Percentiles rank a stretch among this genome's conserved stretches.
Conservation (phyloP, 2,329 filamentous ascomycete genomes). For the Fusarium transvaalense region DNA sequence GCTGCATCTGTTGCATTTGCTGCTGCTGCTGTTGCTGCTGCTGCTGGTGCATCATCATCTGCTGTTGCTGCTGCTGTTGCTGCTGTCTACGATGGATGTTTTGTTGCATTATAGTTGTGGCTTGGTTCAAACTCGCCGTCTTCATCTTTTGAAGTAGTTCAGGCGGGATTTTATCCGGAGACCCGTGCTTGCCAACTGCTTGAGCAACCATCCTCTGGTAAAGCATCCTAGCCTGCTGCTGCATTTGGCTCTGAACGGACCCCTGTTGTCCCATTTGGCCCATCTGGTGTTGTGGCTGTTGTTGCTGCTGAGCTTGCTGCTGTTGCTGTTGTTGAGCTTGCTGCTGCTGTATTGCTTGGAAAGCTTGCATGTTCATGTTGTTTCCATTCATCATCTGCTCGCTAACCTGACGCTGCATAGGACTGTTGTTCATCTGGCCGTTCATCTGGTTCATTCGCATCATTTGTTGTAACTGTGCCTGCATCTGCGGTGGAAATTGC, state of each 20-base stretch:
- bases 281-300: constrained; percentile 51
- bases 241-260: constrained; percentile 51
- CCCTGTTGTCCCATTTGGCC: constrained; percentile 50
- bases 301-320: constrained; percentile 48
- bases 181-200: constrained; percentile 56
- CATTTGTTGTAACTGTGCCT: constrained; percentile 55
- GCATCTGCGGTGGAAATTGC: constrained; percentile 54
- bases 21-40: constrained; percentile 50
- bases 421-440: constrained; percentile 48
- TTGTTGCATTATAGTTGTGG: constrained; percentile 54
- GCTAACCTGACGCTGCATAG: constrained; percentile 51
- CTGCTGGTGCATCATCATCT: constrained; percentile 49
- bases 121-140: constrained; percentile 55
- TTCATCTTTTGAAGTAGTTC: constrained; percentile 62
- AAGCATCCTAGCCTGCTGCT: constrained; percentile 53
- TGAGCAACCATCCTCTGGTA: constrained; percentile 56
- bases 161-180: constrained; percentile 59
- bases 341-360: constrained; percentile 54
- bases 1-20: constrained; percentile 50
- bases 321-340: constrained; percentile 52
- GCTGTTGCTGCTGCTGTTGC: constrained; percentile 50
- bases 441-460: constrained; percentile 53
- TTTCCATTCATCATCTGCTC: constrained; percentile 58
- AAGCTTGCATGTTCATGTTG: constrained; percentile 56
- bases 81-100: constrained; percentile 44